Evolutionary conservation across 495 filamentous ascomycete species (phyloP).

Genomic region (Lepraria neglecta): DNA sequence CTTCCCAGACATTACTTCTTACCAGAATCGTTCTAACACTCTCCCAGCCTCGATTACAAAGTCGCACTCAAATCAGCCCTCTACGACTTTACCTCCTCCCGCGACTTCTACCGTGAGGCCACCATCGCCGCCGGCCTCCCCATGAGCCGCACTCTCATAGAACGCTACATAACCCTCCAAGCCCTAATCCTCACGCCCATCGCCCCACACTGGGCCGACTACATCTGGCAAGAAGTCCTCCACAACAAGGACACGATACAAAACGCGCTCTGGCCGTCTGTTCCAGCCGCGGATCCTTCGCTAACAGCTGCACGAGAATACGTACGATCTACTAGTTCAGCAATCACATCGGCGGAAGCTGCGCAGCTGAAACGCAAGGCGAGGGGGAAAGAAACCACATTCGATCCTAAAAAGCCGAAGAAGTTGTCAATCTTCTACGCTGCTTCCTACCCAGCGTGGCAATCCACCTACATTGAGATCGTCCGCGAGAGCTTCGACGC

Average conservation of each 20-base stretch:
- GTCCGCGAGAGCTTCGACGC: slow-evolving; percentile 59
- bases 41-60: slow-evolving; percentile 67
- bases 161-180: slow-evolving; percentile 81
- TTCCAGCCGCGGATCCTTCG: slow-evolving; percentile 52
- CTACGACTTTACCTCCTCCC: slow-evolving; percentile 80
- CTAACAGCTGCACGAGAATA: slow-evolving; percentile 76
- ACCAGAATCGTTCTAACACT: slow-evolving; percentile 31
- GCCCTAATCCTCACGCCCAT: slow-evolving; percentile 70
- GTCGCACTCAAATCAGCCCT: slow-evolving; percentile 81
- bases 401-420: slow-evolving; percentile 87
- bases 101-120: slow-evolving; percentile 86
- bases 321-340: slow-evolving; percentile 64
- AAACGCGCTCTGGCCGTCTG: slow-evolving; percentile 64
- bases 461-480: slow-evolving; percentile 82
- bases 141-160: slow-evolving; percentile 72
- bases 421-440: slow-evolving; percentile 83
- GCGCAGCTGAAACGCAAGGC: slow-evolving; percentile 71
- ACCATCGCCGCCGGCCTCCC: slow-evolving; percentile 63
- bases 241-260: slow-evolving; percentile 68
- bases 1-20: not conserved
- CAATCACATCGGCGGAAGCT: slow-evolving; percentile 82
- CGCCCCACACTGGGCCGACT: slow-evolving; percentile 91
- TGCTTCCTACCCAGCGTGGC: slow-evolving; percentile 75
- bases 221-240: slow-evolving; percentile 86
- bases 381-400: slow-evolving; percentile 75